Conservation (phyloP, 148 eudicot species). For the Amaranthus hypochondriacus region DNA sequence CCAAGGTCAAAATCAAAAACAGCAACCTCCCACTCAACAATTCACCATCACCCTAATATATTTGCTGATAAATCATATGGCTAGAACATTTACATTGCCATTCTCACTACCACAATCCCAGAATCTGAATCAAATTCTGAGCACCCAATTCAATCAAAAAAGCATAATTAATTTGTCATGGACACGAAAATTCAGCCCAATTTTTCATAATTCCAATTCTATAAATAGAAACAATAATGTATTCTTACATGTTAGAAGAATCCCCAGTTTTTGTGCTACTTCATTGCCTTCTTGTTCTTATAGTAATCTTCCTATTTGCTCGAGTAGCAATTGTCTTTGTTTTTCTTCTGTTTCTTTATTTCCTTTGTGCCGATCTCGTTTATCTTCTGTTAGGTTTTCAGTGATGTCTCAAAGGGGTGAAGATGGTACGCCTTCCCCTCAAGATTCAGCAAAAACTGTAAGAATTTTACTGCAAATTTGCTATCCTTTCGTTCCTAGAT, state of each 20-base stretch:
- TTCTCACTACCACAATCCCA: constrained; percentile 8
- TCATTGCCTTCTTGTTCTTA: constrained; percentile 31
- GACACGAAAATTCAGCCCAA: constrained; percentile 12
- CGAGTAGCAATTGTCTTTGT: constrained; percentile 29
- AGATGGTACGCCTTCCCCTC: background rate
- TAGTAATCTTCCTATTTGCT: constrained; percentile 30
- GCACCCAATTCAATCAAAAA: constrained; percentile 16
- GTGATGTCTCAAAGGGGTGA: constrained; percentile 33
- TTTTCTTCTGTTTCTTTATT: constrained; percentile 36
- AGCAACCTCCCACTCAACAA: background rate
- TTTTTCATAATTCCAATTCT: background rate
- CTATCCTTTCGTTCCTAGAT: background rate
- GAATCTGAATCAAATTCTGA: constrained; percentile 12
- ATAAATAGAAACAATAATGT: background rate
- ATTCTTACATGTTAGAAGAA: constrained; percentile 18
- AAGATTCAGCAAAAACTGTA: constrained; percentile 41
- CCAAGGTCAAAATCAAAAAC: background rate
- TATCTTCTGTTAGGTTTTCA: constrained; percentile 29
- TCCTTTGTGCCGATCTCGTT: constrained; percentile 44
- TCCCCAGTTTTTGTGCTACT: constrained; percentile 34
- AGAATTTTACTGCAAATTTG: background rate
- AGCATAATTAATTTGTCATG: constrained; percentile 12
- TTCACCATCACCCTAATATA: background rate
- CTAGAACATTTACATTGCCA: constrained; percentile 5
- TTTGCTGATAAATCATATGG: constrained; percentile 1